A percentile compares a stretch with the other conserved stretches of the same genome.
phyloP scores from a whole-genome alignment of 306 rosid species.

The Acmispon strigosus region DNA sequence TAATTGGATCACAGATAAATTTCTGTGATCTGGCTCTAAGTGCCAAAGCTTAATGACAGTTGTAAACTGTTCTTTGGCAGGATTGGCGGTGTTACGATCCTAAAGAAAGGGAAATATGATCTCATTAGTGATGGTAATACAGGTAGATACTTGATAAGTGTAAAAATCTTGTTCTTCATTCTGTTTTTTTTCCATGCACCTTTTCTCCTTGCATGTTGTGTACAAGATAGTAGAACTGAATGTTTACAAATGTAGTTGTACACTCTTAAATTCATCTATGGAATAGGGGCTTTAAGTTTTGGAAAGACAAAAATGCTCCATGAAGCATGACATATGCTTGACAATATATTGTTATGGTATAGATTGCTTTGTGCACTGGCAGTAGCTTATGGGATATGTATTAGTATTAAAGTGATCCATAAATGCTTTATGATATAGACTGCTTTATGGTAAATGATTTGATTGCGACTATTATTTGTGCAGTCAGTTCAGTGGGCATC shows the following conservation, averaged over 20 bases:
- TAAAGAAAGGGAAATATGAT: slow-evolving; percentile 75
- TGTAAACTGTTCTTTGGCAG: slow-evolving; percentile 40
- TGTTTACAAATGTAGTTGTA: background rate
- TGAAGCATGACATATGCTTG: background rate
- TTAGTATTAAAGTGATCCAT: background rate
- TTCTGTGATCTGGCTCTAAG: background rate
- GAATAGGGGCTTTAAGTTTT: background rate
- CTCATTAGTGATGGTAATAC: slow-evolving; percentile 75
- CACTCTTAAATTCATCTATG: background rate
- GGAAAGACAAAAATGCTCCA: background rate
- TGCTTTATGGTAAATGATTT: slow-evolving; percentile 1
- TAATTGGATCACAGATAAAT: background rate
- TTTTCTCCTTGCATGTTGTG: background rate
- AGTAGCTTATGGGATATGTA: background rate
- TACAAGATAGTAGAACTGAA: background rate
- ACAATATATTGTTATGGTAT: background rate
- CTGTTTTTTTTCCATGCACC: background rate
- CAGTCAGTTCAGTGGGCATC: slow-evolving; percentile 75
- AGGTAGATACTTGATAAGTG: slow-evolving; percentile 39
- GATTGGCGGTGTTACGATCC: slow-evolving; percentile 79
- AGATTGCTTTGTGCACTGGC: background rate
- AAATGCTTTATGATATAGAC: background rate
- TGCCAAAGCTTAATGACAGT: slow-evolving; percentile 3
- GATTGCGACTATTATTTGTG: slow-evolving; percentile 12
- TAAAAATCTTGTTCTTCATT: background rate